Evolutionary conservation across 73 alveolate species (phyloP).

Genomic region (Tetrahymena malaccensis): DNA sequence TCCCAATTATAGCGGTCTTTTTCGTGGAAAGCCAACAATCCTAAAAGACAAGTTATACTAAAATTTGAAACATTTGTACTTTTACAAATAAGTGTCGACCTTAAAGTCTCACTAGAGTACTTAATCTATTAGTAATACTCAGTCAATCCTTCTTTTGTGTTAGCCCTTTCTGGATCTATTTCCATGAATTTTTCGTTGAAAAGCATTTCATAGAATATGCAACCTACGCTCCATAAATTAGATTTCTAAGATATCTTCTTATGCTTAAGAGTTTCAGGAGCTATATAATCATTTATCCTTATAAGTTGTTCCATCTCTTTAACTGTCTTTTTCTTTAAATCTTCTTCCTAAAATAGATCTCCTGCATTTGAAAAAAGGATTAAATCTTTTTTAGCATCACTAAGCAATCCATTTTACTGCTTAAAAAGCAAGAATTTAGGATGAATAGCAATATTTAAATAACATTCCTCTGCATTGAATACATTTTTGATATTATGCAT

Average conservation of each 20-base stretch:
- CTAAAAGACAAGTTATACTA: not conserved
- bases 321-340: not conserved
- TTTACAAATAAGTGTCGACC: not conserved
- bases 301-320: not conserved
- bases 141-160: not conserved
- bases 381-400: not conserved
- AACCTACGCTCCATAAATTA: not conserved
- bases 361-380: not conserved
- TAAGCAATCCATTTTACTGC: not conserved
- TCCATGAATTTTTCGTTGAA: not conserved
- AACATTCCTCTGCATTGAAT: not conserved
- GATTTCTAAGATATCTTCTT: not conserved
- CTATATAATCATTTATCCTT: not conserved
- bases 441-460: not conserved
- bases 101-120: not conserved
- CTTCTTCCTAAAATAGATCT: not conserved
- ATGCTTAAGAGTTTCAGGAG: not conserved
- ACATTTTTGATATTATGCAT: not conserved
- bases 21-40: not conserved
- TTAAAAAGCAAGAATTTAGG: not conserved
- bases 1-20: not conserved
- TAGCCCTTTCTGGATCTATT: not conserved
- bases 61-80: not conserved
- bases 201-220: not conserved
- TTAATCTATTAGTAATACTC: not conserved